phyloP scores from a whole-genome alignment of 108 stramenopile species.

The Thalassiosira profunda region DNA sequence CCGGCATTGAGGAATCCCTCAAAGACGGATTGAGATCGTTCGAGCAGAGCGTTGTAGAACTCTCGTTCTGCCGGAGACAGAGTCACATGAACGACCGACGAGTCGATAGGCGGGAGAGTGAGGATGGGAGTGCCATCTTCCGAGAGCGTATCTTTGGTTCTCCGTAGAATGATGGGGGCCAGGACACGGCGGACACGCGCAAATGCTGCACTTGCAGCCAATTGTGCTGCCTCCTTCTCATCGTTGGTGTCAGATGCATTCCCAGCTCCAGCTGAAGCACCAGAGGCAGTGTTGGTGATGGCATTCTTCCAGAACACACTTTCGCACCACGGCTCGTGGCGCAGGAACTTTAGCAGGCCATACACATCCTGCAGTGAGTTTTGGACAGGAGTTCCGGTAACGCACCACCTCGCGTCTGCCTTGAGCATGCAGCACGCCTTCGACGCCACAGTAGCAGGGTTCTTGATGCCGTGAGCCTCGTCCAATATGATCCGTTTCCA shows the following conservation, averaged over 20 bases:
- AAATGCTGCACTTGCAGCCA: slow-evolving; percentile 47
- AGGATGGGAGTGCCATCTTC: slow-evolving; percentile 80
- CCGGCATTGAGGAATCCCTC: slow-evolving; percentile 74
- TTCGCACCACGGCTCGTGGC: slow-evolving; percentile 89
- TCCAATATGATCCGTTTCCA: slow-evolving; percentile 86
- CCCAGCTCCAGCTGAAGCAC: neutral
- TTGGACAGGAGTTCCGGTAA: slow-evolving; percentile 87
- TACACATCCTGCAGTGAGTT: slow-evolving; percentile 86
- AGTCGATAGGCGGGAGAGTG: slow-evolving; percentile 77
- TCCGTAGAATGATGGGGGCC: slow-evolving; percentile 74
- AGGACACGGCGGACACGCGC: slow-evolving; percentile 74
- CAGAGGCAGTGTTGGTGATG: slow-evolving; percentile 51
- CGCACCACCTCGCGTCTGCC: slow-evolving; percentile 77
- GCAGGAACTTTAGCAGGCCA: slow-evolving; percentile 76
- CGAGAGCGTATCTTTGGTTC: slow-evolving; percentile 77
- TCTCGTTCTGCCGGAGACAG: slow-evolving; percentile 71
- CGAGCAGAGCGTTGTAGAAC: slow-evolving; percentile 82
- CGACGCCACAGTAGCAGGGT: slow-evolving; percentile 69
- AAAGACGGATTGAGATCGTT: slow-evolving; percentile 72
- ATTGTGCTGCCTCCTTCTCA: neutral
- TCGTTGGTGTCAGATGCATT: slow-evolving; percentile 7
- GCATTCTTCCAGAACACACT: slow-evolving; percentile 75
- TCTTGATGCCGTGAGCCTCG: slow-evolving; percentile 84
- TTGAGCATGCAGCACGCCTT: slow-evolving; percentile 70
- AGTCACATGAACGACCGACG: slow-evolving; percentile 57